Base-by-base conservation (phyloP, 2,329 filamentous ascomycete species). In the Ascochyta clinopodiicola region DNA sequence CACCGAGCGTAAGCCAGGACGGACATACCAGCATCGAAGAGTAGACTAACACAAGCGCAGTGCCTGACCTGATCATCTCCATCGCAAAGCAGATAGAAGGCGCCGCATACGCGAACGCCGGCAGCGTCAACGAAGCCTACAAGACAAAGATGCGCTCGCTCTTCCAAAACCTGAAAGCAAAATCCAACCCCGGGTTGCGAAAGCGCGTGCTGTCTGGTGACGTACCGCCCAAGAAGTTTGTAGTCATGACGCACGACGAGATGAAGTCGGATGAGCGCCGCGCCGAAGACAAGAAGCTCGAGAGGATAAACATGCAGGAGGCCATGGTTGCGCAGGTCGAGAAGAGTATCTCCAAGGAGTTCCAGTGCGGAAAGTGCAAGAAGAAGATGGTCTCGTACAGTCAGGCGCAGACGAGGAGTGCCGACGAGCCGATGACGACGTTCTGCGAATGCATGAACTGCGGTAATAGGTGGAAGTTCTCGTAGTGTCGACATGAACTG, bases 271-370 rank as follows among this genome's bases (percentile, higher is more conserved):
- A 88, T 44, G 88, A 95, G 76, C 89, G 91, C 77, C 86, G 88
- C 58, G 86, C 86, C 67, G 85, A 88, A 71, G 92, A 97, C 65
- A 80, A 85, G 65, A 86, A 87, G 75, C 83, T 96, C 45, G 84
- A 92, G n/a, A n/a, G n/a, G n/a, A n/a, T n/a, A 78, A 99, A 99
- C 78, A 93, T 98, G 90, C 92, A 92, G 81, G 92, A 94, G 77
- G 92, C 95, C 1, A 96, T 98, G 87, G 93, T 96, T 10, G 91
- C 94, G 53, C 90, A 93, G 82, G 90, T 87, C 17, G 89, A 96
- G 78, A 95, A 92, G 83, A 93, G 89, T 73, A 92, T 97, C 79
- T 92, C 88, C 74, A 89, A 90, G 73, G 91, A 88, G 53, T 83
- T 98, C 70, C 88, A 91, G 78, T 99, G 95, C 79, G 86, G 92